These are phyloP conservation scores for Bathelium albidoporum DNA, from an alignment of 495 filamentous ascomycete genomes.

Conservation along the genomic window DNA sequence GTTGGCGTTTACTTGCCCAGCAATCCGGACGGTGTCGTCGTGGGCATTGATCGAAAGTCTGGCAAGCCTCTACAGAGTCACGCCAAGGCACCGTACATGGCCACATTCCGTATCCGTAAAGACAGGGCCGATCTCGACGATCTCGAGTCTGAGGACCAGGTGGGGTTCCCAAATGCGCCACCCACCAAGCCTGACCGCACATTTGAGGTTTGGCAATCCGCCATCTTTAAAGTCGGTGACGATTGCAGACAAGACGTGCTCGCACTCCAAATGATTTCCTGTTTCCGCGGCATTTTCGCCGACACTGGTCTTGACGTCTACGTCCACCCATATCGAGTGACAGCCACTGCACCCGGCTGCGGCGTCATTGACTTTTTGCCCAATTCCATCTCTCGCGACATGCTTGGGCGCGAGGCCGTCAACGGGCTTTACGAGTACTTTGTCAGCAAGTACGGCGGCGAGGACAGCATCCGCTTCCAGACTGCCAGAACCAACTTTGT, in stretches of 20 bases:
- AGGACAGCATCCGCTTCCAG: conserved; percentile 89
- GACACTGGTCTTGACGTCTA: conserved; percentile 89
- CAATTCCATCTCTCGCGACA: conserved; percentile 95
- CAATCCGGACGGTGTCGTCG: conserved; percentile 91
- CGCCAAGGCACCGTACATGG: conserved; percentile 98
- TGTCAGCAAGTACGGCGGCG: conserved; percentile 89
- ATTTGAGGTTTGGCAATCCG: conserved; percentile 93
- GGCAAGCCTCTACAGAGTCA: conserved; percentile 96
- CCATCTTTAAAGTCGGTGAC: conserved; percentile 99
- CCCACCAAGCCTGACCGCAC: conserved; percentile 30
- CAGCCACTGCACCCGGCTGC: conserved; percentile 95
- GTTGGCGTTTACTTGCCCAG: conserved; percentile 95
- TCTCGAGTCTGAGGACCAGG: conserved; percentile 29
- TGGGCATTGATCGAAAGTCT: conserved; percentile 94
- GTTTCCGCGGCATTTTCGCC: conserved; percentile 93
- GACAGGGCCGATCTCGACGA: conserved; percentile 37
- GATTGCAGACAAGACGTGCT: conserved; percentile 97
- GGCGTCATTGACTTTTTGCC: conserved; percentile 97
- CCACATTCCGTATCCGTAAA: conserved; percentile 92
- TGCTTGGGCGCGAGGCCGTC: conserved; percentile 94
- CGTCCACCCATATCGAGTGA: conserved; percentile 95
- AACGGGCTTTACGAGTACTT: conserved; percentile 99
- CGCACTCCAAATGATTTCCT: conserved; percentile 93
- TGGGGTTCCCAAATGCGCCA: conserved; percentile 10
- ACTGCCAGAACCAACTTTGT: conserved; percentile 95